phyloP scores from a whole-genome alignment of 495 filamentous ascomycete species.

The Penicillium paradoxum region DNA sequence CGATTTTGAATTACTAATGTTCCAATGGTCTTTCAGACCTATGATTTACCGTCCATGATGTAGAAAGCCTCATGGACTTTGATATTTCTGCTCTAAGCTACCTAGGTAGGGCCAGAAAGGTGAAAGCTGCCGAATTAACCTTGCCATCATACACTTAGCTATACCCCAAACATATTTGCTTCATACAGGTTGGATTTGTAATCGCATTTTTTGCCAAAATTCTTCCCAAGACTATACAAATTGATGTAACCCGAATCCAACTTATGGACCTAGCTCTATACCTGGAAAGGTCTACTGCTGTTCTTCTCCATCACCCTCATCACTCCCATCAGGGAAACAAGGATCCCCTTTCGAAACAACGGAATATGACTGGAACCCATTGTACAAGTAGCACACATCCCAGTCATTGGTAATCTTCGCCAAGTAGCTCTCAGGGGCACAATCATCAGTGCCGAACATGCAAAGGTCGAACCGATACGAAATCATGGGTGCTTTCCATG shows the following conservation, averaged over 20 bases:
- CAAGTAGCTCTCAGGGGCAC: conserved; percentile 6
- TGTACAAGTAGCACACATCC: conserved; percentile 29
- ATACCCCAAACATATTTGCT: no score
- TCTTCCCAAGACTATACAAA: no score
- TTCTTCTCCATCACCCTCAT: neutral
- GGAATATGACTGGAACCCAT: conserved; percentile 20
- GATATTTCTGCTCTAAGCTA: no score
- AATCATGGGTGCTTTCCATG: conserved; percentile 26
- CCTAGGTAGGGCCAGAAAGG: no score
- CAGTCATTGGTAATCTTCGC: conserved; percentile 23
- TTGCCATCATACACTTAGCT: no score
- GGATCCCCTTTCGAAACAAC: conserved; percentile 19
- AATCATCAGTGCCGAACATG: conserved; percentile 19
- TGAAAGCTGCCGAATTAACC: no score
- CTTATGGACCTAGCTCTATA: neutral
- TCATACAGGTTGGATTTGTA: no score
- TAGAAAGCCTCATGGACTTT: no score
- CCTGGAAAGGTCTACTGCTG: neutral
- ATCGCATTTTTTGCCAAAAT: no score
- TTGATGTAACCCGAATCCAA: neutral
- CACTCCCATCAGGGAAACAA: conserved; percentile 10
- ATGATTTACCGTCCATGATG: no score
- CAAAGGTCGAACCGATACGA: conserved; percentile 21
- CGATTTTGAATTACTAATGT: no score
- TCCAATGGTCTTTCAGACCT: no score